phyloP scores from a whole-genome alignment of 2,329 filamentous ascomycete genomes.

The Chaetomiaceae sp. region DNA sequence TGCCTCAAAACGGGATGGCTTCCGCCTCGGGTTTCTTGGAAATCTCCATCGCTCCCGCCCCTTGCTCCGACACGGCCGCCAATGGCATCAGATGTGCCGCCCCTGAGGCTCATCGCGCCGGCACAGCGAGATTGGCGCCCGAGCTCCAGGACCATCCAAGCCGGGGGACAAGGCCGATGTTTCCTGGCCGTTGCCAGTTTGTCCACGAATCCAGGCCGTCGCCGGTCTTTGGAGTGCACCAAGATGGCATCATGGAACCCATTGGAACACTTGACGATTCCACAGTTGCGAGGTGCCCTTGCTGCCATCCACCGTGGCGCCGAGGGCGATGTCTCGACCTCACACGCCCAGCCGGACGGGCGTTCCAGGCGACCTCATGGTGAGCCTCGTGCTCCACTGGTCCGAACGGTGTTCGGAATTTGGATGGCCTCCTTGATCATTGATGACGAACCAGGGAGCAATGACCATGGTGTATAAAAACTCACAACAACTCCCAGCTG shows the following conservation, averaged over 20 bases:
- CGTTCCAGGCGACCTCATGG: neutral
- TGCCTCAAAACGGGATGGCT: slow-evolving; percentile 9
- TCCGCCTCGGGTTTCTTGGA: slow-evolving; percentile 6
- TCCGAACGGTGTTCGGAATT: neutral
- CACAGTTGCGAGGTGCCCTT: neutral
- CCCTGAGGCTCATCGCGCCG: slow-evolving; percentile 1
- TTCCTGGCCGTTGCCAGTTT: too few relatives aligned
- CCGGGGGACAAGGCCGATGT: slow-evolving; percentile 18
- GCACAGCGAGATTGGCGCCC: slow-evolving; percentile 13
- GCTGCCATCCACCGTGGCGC: neutral
- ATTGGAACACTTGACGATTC: slow-evolving; percentile 13
- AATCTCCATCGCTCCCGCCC: neutral
- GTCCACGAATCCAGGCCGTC: neutral
- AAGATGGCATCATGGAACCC: slow-evolving; percentile 4
- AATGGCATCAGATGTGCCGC: slow-evolving; percentile 7
- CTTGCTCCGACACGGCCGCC: neutral
- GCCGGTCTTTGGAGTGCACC: neutral
- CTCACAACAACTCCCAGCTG: neutral
- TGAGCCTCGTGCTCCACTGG: neutral
- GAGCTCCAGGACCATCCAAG: slow-evolving; percentile 7
- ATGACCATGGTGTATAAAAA: neutral
- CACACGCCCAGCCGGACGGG: slow-evolving; percentile 3
- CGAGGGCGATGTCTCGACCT: neutral
- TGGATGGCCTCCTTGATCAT: neutral
- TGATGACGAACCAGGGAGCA: neutral